A percentile compares a stretch with the other conserved stretches of the same genome.
Evolutionary conservation across 768 basidiomycete genomes (phyloP).

Genomic region (Panaeolus cyanescens): DNA sequence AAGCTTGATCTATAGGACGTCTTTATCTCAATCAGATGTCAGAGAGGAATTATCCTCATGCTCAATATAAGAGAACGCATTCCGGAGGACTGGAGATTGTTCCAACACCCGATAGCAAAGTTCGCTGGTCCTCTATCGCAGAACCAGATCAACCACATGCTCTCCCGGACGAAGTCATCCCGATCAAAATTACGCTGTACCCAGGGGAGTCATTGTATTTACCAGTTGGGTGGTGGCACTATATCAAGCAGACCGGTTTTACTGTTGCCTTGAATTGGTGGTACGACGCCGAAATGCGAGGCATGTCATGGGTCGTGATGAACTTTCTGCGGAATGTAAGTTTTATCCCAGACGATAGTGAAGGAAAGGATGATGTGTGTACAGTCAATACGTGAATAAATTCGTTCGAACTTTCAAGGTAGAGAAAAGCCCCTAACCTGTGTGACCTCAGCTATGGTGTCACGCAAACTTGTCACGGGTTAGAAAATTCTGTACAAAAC

Average conservation of each 20-base stretch:
- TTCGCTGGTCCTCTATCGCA: slow-evolving; percentile 83
- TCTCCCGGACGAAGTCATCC: slow-evolving; percentile 56
- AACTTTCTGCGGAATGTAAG: slow-evolving; percentile 55
- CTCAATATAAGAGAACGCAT: slow-evolving; percentile 54
- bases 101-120: slow-evolving; percentile 30
- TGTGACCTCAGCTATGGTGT: neutral
- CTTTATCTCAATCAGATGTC: neutral
- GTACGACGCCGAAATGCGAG: slow-evolving; percentile 81
- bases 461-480: slow-evolving; percentile 20
- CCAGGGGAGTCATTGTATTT: slow-evolving; percentile 86
- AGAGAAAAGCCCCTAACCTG: neutral
- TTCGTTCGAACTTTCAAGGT: neutral
- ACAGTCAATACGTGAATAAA: neutral
- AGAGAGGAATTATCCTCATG: slow-evolving; percentile 67
- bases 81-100: slow-evolving; percentile 28
- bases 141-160: slow-evolving; percentile 53
- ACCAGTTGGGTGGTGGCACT: slow-evolving; percentile 95
- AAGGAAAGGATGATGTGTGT: slow-evolving; percentile 12
- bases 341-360: slow-evolving; percentile 41
- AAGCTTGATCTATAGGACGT: neutral
- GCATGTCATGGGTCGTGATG: slow-evolving; percentile 70
- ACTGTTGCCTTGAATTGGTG: slow-evolving; percentile 86
- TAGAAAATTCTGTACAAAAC: slow-evolving; percentile 6
- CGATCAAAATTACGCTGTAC: slow-evolving; percentile 64
- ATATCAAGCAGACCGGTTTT: slow-evolving; percentile 71